Evolutionary conservation across 2,329 filamentous ascomycete genomes (phyloP), one percentile per base, ranked within the genome.

Genomic region (Zopfia rhizophila): DNA sequence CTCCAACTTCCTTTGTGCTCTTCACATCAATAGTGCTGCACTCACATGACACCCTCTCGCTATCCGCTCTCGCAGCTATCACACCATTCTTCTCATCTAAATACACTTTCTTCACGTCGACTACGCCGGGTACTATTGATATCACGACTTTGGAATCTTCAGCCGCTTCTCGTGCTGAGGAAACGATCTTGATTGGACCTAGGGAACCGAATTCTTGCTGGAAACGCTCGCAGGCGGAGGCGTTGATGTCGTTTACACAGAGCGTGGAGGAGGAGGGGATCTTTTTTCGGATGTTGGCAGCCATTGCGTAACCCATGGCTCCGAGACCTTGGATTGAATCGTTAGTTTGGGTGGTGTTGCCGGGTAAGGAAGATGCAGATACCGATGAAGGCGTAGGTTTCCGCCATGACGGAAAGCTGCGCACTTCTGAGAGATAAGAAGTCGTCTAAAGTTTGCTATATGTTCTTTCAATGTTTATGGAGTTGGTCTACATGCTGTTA

Each of bases 271-370:
- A 11, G 8, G 46, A 12, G 1, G 58, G 39, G 13, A 63, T 60
- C 16, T 68, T 66, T 7, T 51, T 48, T 22, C 66, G 56, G 17
- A 69, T 54, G 21, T 69, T 68, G 14, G 51, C 43, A 10, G 64
- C 65, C 66, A 69, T 68, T 5, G 58, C 59, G 39, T 65, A 67
- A 35, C 66, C 66, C 66, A 69, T 69, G 5, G 64, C 65, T 37
- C 66, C 66, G 19, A 69, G 63, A 14, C 66, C 66, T 68, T 21
- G 4, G 6, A 17, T 5, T 5, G n/a, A 22, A 5, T 14, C n/a
- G 21, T 45, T 28, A 53, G 36, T 35, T 10, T 28, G 5, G 13
- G 19, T 16, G n/a, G 10, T n/a, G 7, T 19, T 3, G 25, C n/a
- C 23, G 5, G 5, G 25, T 22, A 18, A 12, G 18, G 3, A 24